A percentile compares a stretch with the other conserved stretches of the same genome.
These are phyloP conservation scores for Corrigiola litoralis DNA, from an alignment of 179 eudicot genomes.

Conservation along the genomic window DNA sequence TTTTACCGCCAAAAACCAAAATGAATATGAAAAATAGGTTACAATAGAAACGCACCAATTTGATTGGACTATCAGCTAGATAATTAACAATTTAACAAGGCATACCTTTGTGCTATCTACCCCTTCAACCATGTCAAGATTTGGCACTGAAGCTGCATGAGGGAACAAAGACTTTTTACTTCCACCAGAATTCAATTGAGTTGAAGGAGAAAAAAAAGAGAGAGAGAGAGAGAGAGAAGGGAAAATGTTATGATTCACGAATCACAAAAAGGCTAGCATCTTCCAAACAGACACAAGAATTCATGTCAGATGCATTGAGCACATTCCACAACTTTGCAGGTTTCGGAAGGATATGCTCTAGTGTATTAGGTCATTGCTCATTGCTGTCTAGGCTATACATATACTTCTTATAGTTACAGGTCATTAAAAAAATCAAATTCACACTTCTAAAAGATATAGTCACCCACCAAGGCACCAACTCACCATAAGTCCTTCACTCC, in stretches of 20 bases:
- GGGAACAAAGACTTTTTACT: background rate
- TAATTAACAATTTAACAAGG: background rate
- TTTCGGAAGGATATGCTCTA: too few species aligned
- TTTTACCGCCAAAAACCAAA: background rate
- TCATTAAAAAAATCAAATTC: too few species aligned
- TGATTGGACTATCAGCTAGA: slow-evolving; percentile 1
- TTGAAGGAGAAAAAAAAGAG: background rate
- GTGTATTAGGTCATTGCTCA: too few species aligned
- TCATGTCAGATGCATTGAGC: background rate
- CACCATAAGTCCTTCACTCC: too few species aligned
- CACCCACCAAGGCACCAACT: too few species aligned
- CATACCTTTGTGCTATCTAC: slow-evolving; percentile 90
- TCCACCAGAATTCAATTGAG: background rate
- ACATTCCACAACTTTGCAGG: background rate
- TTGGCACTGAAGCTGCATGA: slow-evolving; percentile 76
- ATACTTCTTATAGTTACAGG: too few species aligned
- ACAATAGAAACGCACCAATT: background rate
- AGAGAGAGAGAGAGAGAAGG: background rate
- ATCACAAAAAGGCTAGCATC: background rate
- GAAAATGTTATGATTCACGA: background rate
- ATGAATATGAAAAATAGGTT: background rate
- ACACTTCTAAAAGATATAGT: too few species aligned
- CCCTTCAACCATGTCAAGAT: slow-evolving; percentile 88
- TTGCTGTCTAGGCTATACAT: too few species aligned
- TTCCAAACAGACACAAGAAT: background rate